Conservation (phyloP, 768 basidiomycete genomes). For the Leccinum ochraceum region DNA sequence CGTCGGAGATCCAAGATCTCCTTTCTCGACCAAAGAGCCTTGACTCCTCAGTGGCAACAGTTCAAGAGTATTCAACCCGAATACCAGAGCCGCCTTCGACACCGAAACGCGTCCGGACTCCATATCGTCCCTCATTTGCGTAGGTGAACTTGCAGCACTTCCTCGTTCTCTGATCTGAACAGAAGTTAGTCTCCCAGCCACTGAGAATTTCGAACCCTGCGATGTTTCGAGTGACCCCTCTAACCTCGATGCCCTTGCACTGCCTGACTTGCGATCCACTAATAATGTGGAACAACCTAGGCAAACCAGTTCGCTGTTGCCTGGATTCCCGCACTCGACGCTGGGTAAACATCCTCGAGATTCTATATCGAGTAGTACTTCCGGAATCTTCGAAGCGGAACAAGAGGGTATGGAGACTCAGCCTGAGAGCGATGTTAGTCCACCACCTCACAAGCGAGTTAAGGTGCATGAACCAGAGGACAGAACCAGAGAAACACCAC, state of each 20-base stretch:
- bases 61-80: conserved; percentile 20
- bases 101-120: conserved; percentile 36
- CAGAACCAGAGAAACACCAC: conserved; percentile 14
- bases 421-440: conserved; percentile 38
- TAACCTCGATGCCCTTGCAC: conserved; percentile 16
- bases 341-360: conserved; percentile 72
- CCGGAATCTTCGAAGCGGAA: conserved; percentile 44
- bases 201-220: conserved; percentile 21
- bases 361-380: conserved; percentile 43
- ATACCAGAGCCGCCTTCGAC: conserved; percentile 35
- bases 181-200: conserved; percentile 19
- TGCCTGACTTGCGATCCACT: conserved; percentile 10
- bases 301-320: conserved; percentile 23
- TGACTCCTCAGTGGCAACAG: conserved; percentile 10
- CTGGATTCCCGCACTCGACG: conserved; percentile 45
- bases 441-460: conserved; percentile 55
- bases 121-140: conserved; percentile 27
- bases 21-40: conserved; percentile 20
- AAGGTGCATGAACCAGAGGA: conserved; percentile 37
- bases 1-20: conserved; percentile 36
- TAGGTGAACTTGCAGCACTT: conserved; percentile 15
- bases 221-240: conserved; percentile 24
- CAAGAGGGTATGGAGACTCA: conserved; percentile 43
- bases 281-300: conserved; percentile 14
- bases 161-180: conserved; percentile 16